Base-by-base conservation (phyloP, 768 basidiomycete genomes). In the Plicaturopsis crispa region DNA sequence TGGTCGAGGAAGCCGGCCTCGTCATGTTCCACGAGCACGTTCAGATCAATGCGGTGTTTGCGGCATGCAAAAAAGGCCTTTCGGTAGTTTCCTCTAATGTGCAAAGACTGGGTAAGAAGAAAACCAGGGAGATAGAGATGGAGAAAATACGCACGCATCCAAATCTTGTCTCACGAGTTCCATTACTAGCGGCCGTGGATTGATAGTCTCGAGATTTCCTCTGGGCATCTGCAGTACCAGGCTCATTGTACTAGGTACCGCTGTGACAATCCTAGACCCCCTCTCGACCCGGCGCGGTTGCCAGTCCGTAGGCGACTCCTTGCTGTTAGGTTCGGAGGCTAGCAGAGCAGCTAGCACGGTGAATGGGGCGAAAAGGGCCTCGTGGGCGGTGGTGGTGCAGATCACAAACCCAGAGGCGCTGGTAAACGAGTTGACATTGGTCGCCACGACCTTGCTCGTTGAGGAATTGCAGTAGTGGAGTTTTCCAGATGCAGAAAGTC, bases 201-300 rank as follows among this genome's bases (percentile, higher is more conserved):
- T 89, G 38, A 99, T 81, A 1, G 91, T 97, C 64, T 99, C 96
- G 43, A 99, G 54, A 59, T 98, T 98, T 1, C 96, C 96, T 47
- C 96, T 66, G 0, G 94, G 96, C 94, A 98, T 98, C 61, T 99
- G 96, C 7, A 99, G 63, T 0, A 98, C 86, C 23, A 99, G 59
- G 48, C 73, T 80, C 88, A 93, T 97, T 6, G 78, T 63, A 42
- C 82, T 90, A 1, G 92, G 84, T 1, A 96, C 82, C 10, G 83
- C 85, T 0, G 83, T 78, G 4, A 98, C 91, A 23, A 97, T 92
- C 42, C 83, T 65, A 5, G 88, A 82, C 3, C 96, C 96, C 21
- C 96, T 67, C 59, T 99, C 96, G 1, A 97, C 75, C 14, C 86
- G 74, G 28, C 94, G 73, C 8, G 68, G 74, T 52, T 86, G 80